Conservation (phyloP, 2,329 filamentous ascomycete species). For the Emergomyces orientalis region DNA sequence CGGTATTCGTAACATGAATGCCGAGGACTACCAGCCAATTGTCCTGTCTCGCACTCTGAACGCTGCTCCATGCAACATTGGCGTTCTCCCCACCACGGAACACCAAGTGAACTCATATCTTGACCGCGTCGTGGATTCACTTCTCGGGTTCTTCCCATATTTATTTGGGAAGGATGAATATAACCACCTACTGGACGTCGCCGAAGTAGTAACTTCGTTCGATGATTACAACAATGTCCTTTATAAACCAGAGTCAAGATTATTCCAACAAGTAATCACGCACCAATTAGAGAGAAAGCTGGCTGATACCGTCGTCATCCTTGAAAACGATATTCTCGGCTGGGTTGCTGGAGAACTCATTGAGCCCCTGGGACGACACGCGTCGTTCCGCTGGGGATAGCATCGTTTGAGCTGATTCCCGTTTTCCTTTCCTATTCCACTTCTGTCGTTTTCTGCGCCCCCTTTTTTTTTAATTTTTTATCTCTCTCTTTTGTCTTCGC, state of each 20-base stretch:
- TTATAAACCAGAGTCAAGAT: conserved; percentile 14
- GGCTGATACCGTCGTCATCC: conserved; percentile 22
- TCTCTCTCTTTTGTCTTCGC: background rate
- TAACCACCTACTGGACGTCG: conserved; percentile 23
- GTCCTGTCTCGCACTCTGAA: conserved; percentile 23
- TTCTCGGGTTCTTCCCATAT: conserved; percentile 34
- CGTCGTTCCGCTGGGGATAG: conserved; percentile 1
- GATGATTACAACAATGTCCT: conserved; percentile 12
- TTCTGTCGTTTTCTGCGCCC: background rate
- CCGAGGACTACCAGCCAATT: conserved; percentile 26
- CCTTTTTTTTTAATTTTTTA: no score
- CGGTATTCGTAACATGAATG: conserved; percentile 31
- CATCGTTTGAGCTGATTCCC: background rate
- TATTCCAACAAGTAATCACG: conserved; percentile 28
- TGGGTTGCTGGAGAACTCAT: conserved; percentile 31
- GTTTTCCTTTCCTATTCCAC: background rate
- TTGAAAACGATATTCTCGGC: conserved; percentile 31
- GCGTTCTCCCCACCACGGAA: conserved; percentile 3
- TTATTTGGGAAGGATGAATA: conserved; percentile 32
- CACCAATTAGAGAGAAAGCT: conserved; percentile 26
- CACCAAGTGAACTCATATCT: conserved; percentile 24
- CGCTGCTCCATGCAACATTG: background rate
- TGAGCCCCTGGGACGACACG: conserved; percentile 13
- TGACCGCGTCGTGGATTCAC: conserved; percentile 29
- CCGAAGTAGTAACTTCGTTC: conserved; percentile 13